phyloP scores from a whole-genome alignment of 2,329 filamentous ascomycete species.

The Dendryphion nanum region DNA sequence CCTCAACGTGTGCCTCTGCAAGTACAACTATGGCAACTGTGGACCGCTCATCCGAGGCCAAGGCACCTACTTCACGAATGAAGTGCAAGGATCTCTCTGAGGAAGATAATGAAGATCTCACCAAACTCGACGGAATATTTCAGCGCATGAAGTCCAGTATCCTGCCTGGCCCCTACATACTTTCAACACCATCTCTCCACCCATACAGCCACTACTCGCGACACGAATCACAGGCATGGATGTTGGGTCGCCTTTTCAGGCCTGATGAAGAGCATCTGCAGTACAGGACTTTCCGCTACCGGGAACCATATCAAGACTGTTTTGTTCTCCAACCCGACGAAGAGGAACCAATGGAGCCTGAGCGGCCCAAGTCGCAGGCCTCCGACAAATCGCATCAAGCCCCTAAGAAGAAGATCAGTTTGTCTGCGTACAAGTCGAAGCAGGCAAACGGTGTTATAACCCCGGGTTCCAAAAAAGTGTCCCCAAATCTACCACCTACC shows the following conservation, averaged over 20 bases:
- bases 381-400: constrained; percentile 39
- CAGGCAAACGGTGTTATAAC: constrained; percentile 38
- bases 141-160: constrained; percentile 44
- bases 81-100: constrained; percentile 26
- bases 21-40: constrained; percentile 7
- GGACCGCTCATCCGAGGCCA: neutral
- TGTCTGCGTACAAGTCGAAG: constrained; percentile 62
- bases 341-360: constrained; percentile 51
- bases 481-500: constrained; percentile 22
- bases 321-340: constrained; percentile 52
- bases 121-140: constrained; percentile 40
- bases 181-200: constrained; percentile 48
- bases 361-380: constrained; percentile 34
- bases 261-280: constrained; percentile 58
- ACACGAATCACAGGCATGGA: constrained; percentile 43
- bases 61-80: constrained; percentile 20
- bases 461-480: constrained; percentile 30
- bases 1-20: neutral
- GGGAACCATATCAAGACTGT: constrained; percentile 52
- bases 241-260: constrained; percentile 52
- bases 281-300: constrained; percentile 61
- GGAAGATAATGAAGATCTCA: constrained; percentile 37
- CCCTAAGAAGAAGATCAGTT: constrained; percentile 61
- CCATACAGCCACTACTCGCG: constrained; percentile 44
- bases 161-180: constrained; percentile 46